Conservation (phyloP, 192 early-diverging fungal genomes). For the Funneliformis mosseae region DNA sequence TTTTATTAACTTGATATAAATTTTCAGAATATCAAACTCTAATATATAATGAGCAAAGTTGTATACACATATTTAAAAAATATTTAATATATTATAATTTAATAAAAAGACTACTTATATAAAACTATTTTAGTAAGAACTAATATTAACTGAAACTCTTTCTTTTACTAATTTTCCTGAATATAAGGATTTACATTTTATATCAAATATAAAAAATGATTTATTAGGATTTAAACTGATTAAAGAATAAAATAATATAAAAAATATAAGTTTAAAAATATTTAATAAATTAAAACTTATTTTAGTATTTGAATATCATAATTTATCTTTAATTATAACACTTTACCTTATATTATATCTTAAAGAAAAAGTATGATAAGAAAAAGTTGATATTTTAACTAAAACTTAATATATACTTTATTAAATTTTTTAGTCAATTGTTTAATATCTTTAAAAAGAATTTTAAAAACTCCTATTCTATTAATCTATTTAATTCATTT, state of each 20-base stretch:
- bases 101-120: no score
- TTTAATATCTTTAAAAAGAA: slow-evolving; percentile 80
- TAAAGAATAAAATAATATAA: neutral
- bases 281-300: slow-evolving; percentile 32
- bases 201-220: slow-evolving; percentile 55
- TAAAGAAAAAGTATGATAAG: slow-evolving; percentile 37
- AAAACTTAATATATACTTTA: slow-evolving; percentile 51
- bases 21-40: no score
- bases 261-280: neutral
- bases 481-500: slow-evolving; percentile 86
- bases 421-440: slow-evolving; percentile 57
- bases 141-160: no score
- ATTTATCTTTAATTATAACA: slow-evolving; percentile 61
- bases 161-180: no score
- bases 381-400: slow-evolving; percentile 47
- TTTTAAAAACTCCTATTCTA: slow-evolving; percentile 85
- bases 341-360: slow-evolving; percentile 63
- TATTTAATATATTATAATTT: no score
- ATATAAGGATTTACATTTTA: slow-evolving; percentile 69
- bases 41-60: no score
- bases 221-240: slow-evolving; percentile 27
- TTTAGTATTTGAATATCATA: slow-evolving; percentile 32
- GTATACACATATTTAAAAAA: no score
- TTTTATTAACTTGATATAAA: no score
- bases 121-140: no score